Evolutionary conservation across 352 stramenopile genomes (phyloP), one percentile per base, ranked within the genome.

Genomic region (Globisporangium acanthophoron): DNA sequence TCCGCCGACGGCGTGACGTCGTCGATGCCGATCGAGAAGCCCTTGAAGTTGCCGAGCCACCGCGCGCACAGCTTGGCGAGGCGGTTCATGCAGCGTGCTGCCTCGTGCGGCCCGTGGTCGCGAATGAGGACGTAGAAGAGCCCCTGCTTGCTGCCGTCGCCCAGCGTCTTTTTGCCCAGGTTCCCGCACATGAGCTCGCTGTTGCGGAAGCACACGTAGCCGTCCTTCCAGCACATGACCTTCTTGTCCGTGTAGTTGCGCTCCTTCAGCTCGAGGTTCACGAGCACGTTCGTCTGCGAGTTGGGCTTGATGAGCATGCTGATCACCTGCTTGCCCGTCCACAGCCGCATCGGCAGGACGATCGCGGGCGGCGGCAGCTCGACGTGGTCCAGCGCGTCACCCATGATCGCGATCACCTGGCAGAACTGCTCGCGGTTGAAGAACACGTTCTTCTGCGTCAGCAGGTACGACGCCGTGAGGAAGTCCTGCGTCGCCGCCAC

Each of bases 1-100:
- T 98, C 78, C 8, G 80, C 66, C 3, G 95, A 98, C 40, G 98
- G 97, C 21, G 96, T 99, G 11, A 99, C 98, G 69, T 99, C 98
- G 59, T 99, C 96, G 68, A 99, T 99, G 44, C 98, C 98, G 48
- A 99, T 99, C 18, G 94, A 98, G 65, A 99, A 99, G 0, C 97
- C 98, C 65, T 92, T 83, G 69, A 98, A 97, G 63, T 95, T 90
- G n/a, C 96, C 96, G 39, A 99, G 86, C 78, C 96, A 99, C n/a
- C 95, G 80, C 11, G 90, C 88, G 62, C 95, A 99, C 15, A 99
- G 78, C 73, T 99, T 99, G 0, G 97, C 95, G 50, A 99, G 87
- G 40, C 97, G 94, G 75, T 99, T 98, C 96, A 99, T 99, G 69
- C 94, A 97, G 13, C 87, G 81, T 4, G 97, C 97, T 31, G 97